Base-by-base conservation (phyloP, 257 asterid genomes). In the Agastache rugosa region DNA sequence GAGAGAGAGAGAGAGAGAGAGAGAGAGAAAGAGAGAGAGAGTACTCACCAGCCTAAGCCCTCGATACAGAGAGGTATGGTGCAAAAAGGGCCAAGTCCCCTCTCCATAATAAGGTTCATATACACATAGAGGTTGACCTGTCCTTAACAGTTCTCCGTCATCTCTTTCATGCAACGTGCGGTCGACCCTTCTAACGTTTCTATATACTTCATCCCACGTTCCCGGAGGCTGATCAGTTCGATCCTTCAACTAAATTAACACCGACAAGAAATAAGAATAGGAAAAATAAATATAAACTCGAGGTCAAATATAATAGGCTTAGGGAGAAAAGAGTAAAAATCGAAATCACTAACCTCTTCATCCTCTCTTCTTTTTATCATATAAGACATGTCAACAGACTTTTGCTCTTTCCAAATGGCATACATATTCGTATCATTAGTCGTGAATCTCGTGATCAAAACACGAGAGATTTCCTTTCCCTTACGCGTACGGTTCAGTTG, bases 41-140 rank as follows among this genome's bases (percentile, higher is more conserved):
- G 63, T 44, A 72, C 95, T 83, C 74, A 95, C 97, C 77, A 95
- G 83, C 62, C 96, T 87, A 53, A 94, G 69, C 58, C 99, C 99
- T 60, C 99, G 89, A 70, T 95, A 95, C 5, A 95, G 90, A 34
- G 99, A 87, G 45, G 84, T 78, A 63, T 29, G 77, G 79, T 92
- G 99, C 86, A 95, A 84, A 82, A 95, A 95, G 53, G 91, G 96
- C 99, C 99, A 95, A 15, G 90, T 81, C 75, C 99, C 98, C 74
- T 83, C 89, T 53, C 98, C 99, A 69, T 75, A 78, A 80, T 83
- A 92, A 42, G 99, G 97, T 82, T 95, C 99, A 42, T 95, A 95
- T 11, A 95, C 92, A 81, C 90, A 85, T 39, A 95, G 83, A 14
- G 98, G 96, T 74, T 95, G 99, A 41, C 96, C 98, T 0, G 97